These are phyloP conservation scores for Neohortaea acidophila DNA, from an alignment of 495 filamentous ascomycete species.

Conservation along the genomic window DNA sequence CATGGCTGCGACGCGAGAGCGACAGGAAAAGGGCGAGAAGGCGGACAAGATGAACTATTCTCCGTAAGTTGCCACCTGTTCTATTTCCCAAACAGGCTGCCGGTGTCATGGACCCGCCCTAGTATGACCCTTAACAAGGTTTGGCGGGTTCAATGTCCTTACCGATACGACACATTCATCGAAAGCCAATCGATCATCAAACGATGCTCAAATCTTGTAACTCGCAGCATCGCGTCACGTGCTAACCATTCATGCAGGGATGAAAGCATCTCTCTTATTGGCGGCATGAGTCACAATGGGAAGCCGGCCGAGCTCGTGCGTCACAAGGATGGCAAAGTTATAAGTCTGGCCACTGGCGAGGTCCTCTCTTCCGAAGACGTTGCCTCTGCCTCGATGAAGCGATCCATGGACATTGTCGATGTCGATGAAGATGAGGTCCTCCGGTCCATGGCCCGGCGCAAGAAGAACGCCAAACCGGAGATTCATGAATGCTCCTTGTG, in stretches of 20 bases:
- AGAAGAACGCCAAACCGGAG: conserved; percentile 49
- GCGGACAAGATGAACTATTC: conserved; percentile 29
- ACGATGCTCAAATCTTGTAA: no score
- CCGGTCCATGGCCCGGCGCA: conserved; percentile 79
- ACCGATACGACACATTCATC: no score
- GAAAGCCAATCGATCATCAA: no score
- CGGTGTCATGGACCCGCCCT: no score
- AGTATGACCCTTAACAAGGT: background rate
- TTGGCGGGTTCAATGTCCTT: background rate
- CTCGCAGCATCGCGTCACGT: conserved; percentile 8
- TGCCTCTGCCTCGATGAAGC: conserved; percentile 16
- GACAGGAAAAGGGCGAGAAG: conserved; percentile 24
- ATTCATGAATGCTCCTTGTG: conserved; percentile 36
- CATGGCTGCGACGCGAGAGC: conserved; percentile 38
- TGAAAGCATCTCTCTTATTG: conserved; percentile 55
- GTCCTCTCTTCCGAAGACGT: conserved; percentile 11
- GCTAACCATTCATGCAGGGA: conserved; percentile 38
- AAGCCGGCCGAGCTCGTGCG: conserved; percentile 64
- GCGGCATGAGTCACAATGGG: conserved; percentile 62
- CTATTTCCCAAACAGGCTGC: no score
- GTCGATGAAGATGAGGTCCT: conserved; percentile 59
- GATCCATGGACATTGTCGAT: conserved; percentile 14
- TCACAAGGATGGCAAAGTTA: conserved; percentile 51
- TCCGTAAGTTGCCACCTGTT: conserved; percentile 23
- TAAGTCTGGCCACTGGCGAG: conserved; percentile 47